Conservation (phyloP, 352 stramenopile species). For the Globisporangium nagaii region DNA sequence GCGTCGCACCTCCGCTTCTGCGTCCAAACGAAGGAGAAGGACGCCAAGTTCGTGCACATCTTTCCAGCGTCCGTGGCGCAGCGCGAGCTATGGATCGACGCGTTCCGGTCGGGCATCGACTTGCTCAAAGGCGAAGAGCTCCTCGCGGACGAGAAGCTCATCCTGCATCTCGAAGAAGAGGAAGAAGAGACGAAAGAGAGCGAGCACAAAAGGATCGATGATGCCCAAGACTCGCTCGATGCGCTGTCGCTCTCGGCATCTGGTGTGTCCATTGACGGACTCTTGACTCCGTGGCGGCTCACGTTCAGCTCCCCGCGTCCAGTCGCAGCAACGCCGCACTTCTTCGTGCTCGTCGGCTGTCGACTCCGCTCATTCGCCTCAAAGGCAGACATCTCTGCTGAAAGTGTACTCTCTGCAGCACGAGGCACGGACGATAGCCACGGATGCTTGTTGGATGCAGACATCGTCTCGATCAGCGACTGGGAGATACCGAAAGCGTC, state of each 20-base stretch:
- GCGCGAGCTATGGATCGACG: constrained; percentile 32
- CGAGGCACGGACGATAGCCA: not conserved
- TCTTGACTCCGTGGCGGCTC: constrained; percentile 32
- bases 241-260: constrained; percentile 14
- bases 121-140: constrained; percentile 49
- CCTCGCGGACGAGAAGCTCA: constrained; percentile 40
- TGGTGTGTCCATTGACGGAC: constrained; percentile 46
- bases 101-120: constrained; percentile 32
- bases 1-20: not conserved
- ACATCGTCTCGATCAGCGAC: constrained; percentile 33
- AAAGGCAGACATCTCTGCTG: not conserved
- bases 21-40: constrained; percentile 10
- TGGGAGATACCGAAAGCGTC: constrained; percentile 25
- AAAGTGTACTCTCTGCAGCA: not conserved
- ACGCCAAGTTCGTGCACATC: constrained; percentile 24
- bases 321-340: constrained; percentile 10
- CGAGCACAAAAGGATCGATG: not conserved
- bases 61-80: constrained; percentile 33
- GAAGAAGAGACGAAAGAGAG: constrained; percentile 13
- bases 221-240: not conserved
- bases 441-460: constrained; percentile 21
- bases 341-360: constrained; percentile 33
- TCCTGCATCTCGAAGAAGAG: constrained; percentile 34
- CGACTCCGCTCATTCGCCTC: constrained; percentile 25
- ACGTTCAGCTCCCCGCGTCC: constrained; percentile 2